A percentile compares a stretch with the other conserved stretches of the same genome.
These are phyloP conservation scores for Hypoxylon subgilvum DNA, from an alignment of 495 filamentous ascomycete species.

Conservation along the genomic window DNA sequence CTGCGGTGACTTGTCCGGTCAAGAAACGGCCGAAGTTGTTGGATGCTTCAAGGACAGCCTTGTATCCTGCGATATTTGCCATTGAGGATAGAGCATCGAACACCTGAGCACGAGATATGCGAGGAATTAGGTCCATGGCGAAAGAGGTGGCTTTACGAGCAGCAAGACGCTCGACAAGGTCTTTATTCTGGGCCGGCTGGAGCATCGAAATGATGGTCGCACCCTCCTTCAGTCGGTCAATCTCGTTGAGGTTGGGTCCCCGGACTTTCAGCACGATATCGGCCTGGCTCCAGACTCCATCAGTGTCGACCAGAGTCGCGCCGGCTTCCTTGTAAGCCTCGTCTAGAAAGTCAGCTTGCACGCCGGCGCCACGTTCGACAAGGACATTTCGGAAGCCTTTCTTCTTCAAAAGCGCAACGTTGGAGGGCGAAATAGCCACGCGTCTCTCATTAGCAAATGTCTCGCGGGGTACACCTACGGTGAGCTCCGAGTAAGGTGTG, in stretches of 20 bases:
- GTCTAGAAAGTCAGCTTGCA: constrained; percentile 72
- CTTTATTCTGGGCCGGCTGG: constrained; percentile 74
- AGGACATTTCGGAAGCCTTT: constrained; percentile 77
- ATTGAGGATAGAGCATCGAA: constrained; percentile 84
- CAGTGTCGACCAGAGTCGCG: constrained; percentile 68
- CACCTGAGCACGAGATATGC: constrained; percentile 79
- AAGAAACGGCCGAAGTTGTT: constrained; percentile 83
- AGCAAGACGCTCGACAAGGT: constrained; percentile 70
- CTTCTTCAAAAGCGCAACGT: constrained; percentile 75
- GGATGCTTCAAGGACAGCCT: constrained; percentile 80
- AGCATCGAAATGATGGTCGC: constrained; percentile 76
- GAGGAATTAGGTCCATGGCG: constrained; percentile 84
- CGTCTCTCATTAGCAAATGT: constrained; percentile 74
- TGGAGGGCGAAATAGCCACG: constrained; percentile 79
- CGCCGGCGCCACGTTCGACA: constrained; percentile 76
- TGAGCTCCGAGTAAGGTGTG: constrained; percentile 69
- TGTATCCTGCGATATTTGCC: constrained; percentile 89
- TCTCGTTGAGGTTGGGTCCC: constrained; percentile 68
- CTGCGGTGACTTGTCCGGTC: constrained; percentile 82
- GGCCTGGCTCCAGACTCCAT: constrained; percentile 67
- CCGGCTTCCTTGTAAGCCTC: constrained; percentile 73
- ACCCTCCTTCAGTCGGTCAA: constrained; percentile 64
- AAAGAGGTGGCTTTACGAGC: constrained; percentile 69
- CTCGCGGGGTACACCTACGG: constrained; percentile 74
- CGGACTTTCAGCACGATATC: constrained; percentile 83